phyloP scores from a whole-genome alignment of 768 basidiomycete species.

The Cystofilobasidium macerans region DNA sequence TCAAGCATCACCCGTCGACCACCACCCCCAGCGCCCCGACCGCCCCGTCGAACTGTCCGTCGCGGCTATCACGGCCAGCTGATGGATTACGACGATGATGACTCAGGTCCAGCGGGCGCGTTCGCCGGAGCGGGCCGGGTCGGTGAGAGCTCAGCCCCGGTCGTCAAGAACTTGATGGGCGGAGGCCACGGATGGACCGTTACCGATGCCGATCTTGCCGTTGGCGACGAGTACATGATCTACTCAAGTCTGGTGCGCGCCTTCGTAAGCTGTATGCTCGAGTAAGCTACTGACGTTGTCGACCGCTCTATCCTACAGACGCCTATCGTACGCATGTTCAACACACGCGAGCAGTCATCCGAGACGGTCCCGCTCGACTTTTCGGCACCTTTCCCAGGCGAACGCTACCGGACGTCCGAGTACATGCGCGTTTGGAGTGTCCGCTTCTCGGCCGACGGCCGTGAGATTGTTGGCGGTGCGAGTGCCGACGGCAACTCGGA shows the following conservation, averaged over 20 bases:
- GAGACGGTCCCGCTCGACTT: conserved; percentile 27
- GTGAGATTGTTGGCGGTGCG: conserved; percentile 79
- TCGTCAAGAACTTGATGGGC: conserved; percentile 55
- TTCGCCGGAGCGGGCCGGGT: conserved; percentile 24
- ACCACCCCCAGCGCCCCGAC: conserved; percentile 20
- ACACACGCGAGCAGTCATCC: conserved; percentile 30
- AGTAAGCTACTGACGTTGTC: background rate
- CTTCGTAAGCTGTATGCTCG: conserved; percentile 36
- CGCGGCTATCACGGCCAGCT: conserved; percentile 37
- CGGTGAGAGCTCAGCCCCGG: conserved; percentile 37
- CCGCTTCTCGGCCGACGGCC: conserved; percentile 89
- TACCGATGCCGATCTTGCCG: conserved; percentile 83
- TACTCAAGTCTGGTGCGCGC: conserved; percentile 17
- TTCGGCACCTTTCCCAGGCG: conserved; percentile 13
- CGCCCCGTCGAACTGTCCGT: conserved; percentile 30
- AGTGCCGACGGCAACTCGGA: conserved; percentile 22
- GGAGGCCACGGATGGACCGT: conserved; percentile 79
- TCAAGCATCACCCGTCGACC: conserved; percentile 16
- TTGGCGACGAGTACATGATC: conserved; percentile 75
- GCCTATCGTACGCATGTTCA: conserved; percentile 34
- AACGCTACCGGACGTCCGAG: conserved; percentile 3
- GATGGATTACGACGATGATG: conserved; percentile 27
- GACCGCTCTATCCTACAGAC: conserved; percentile 29
- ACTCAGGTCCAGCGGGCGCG: conserved; percentile 22
- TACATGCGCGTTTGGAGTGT: conserved; percentile 69